These are phyloP conservation scores for Calonectria crousiana DNA, from an alignment of 2,329 filamentous ascomycete species.

Conservation along the genomic window DNA sequence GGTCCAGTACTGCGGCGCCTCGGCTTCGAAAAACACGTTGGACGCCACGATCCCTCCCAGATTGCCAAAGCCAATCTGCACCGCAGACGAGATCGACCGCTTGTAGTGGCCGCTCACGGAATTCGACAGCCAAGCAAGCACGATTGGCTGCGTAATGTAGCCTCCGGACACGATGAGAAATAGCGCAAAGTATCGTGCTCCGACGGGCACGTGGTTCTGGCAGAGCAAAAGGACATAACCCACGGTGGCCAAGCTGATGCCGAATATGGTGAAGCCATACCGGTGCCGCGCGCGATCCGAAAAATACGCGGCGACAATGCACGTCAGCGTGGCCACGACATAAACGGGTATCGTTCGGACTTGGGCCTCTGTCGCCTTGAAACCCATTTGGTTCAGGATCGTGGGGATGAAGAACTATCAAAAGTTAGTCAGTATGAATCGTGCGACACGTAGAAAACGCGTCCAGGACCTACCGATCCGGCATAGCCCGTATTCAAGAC, in stretches of 20 bases:
- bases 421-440: background rate
- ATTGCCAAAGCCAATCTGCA: background rate
- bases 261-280: background rate
- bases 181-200: background rate
- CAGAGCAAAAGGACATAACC: background rate
- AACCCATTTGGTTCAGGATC: constrained; percentile 1
- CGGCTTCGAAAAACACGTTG: background rate
- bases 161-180: background rate
- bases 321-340: background rate
- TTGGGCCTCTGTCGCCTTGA: background rate
- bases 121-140: background rate
- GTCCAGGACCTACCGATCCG: background rate
- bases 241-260: background rate
- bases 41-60: background rate
- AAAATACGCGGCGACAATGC: background rate
- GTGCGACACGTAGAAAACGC: background rate
- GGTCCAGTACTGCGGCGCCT: background rate
- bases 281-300: background rate
- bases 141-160: background rate
- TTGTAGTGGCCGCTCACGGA: background rate
- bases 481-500: constrained; percentile 1
- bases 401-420: background rate
- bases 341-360: background rate
- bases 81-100: background rate
- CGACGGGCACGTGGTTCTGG: background rate